phyloP scores from a whole-genome alignment of 176 grass and related monocot species.

The Oryza rufipogon region DNA sequence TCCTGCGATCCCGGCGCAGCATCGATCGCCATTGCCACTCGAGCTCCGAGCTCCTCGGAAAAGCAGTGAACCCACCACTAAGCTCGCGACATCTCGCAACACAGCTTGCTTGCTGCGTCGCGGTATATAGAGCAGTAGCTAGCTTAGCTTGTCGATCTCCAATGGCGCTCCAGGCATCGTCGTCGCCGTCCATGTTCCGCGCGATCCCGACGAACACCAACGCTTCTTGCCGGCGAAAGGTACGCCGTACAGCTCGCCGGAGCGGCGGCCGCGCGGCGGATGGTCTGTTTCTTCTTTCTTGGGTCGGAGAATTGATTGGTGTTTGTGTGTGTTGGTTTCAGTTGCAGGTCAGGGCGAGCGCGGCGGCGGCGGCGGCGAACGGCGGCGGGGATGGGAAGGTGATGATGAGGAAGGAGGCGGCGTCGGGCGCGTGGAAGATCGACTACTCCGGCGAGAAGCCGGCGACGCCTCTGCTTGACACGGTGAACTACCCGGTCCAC shows the following conservation, averaged over 20 bases:
- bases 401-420: slow-evolving; percentile 43
- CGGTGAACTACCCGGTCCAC: slow-evolving; percentile 78
- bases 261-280: too few relatives aligned
- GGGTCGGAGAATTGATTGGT: too few relatives aligned
- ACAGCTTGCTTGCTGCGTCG: background rate
- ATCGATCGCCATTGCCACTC: background rate
- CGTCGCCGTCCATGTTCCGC: slow-evolving; percentile 50
- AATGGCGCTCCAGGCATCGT: slow-evolving; percentile 54
- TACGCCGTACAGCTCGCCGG: slow-evolving; percentile 8
- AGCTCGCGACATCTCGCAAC: too few relatives aligned
- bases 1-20: background rate
- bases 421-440: slow-evolving; percentile 49
- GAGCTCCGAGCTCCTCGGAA: background rate
- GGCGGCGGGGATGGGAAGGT: slow-evolving; percentile 38
- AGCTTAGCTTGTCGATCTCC: background rate
- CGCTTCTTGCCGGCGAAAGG: slow-evolving; percentile 58
- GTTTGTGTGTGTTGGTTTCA: background rate
- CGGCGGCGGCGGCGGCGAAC: slow-evolving; percentile 11
- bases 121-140: background rate
- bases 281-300: background rate
- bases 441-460: slow-evolving; percentile 79
- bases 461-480: slow-evolving; percentile 76
- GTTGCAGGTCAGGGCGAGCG: slow-evolving; percentile 62
- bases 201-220: slow-evolving; percentile 26
- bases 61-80: background rate